These are phyloP conservation scores for Aspergillus ellipticus DNA, from an alignment of 495 filamentous ascomycete genomes.

Conservation along the genomic window DNA sequence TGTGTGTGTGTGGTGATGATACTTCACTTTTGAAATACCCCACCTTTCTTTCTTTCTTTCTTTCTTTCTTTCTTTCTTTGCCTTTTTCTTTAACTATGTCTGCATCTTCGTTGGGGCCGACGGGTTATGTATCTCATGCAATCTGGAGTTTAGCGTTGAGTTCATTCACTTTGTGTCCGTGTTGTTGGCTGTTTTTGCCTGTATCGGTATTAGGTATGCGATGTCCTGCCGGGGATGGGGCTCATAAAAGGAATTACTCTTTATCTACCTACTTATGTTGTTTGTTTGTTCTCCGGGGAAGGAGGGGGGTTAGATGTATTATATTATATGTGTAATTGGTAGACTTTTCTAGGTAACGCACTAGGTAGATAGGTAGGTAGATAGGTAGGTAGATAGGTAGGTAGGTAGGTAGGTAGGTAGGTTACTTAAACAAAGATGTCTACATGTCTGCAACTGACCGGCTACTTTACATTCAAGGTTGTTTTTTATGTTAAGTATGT, in stretches of 20 bases:
- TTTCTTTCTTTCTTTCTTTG: slow-evolving; percentile 11
- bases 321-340: background rate
- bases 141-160: slow-evolving; percentile 33
- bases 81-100: slow-evolving; percentile 4
- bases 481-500: too few species aligned
- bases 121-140: slow-evolving; percentile 11
- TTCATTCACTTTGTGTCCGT: slow-evolving; percentile 10
- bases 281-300: too few species aligned
- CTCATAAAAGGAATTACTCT: slow-evolving; percentile 1
- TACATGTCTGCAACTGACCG: too few species aligned
- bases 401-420: too few species aligned
- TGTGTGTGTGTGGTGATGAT: background rate
- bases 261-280: too few species aligned
- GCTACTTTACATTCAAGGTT: too few species aligned
- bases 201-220: background rate
- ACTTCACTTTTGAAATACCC: background rate
- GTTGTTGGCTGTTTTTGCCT: background rate
- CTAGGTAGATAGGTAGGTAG: too few species aligned
- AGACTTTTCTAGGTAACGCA: too few species aligned
- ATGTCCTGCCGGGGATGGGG: background rate
- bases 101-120: slow-evolving; percentile 11
- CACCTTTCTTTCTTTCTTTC: background rate
- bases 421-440: too few species aligned
- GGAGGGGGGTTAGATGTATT: background rate
- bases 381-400: too few species aligned